Evolutionary conservation across 2,329 filamentous ascomycete species (phyloP).

Genomic region (Sarocladium oryzae): DNA sequence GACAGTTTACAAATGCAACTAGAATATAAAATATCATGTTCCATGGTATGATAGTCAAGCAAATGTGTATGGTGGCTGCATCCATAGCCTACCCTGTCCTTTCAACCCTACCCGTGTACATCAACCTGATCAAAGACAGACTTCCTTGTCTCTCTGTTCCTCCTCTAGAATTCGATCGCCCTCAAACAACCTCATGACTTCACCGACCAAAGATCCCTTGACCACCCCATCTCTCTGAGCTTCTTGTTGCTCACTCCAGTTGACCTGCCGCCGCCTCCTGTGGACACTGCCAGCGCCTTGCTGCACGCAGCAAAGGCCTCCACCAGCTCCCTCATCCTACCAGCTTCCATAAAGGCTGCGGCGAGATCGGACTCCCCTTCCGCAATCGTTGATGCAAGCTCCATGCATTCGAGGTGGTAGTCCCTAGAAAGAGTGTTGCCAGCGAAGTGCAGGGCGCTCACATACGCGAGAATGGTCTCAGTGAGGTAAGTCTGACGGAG

Average conservation of each 20-base stretch:
- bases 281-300: constrained; percentile 58
- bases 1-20: too few relatives aligned
- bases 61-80: neutral
- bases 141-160: neutral
- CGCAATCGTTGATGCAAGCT: constrained; percentile 70
- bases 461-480: constrained; percentile 77
- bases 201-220: constrained; percentile 55
- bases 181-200: constrained; percentile 24
- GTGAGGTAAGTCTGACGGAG: constrained; percentile 78
- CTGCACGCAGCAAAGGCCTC: constrained; percentile 71
- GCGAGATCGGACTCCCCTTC: constrained; percentile 63
- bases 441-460: constrained; percentile 72
- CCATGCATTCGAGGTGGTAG: constrained; percentile 77
- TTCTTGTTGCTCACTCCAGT: constrained; percentile 49
- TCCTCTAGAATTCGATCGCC: neutral
- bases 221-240: constrained; percentile 56
- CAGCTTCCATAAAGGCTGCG: constrained; percentile 54
- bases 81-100: neutral
- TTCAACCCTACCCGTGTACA: neutral
- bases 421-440: constrained; percentile 70
- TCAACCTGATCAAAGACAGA: neutral
- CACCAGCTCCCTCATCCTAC: constrained; percentile 68
- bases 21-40: too few relatives aligned
- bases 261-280: constrained; percentile 44
- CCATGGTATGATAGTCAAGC: neutral